phyloP scores from a whole-genome alignment of 139 green algal genomes.

The Ulvella scutata region DNA sequence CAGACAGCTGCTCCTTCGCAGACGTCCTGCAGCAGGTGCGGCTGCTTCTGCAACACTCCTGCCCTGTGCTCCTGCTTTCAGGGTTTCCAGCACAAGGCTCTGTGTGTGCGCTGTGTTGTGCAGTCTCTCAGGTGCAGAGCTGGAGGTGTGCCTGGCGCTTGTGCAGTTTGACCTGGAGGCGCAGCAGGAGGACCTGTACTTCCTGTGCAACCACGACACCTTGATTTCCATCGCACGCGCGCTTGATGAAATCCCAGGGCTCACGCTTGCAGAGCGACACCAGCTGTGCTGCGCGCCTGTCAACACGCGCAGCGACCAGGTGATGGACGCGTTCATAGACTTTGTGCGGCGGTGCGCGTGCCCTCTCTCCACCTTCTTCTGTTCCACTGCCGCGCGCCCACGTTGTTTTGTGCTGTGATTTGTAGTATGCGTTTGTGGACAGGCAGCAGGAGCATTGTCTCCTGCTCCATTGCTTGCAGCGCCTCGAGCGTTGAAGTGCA shows the following conservation, averaged over 20 bases:
- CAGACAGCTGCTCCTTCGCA: background rate
- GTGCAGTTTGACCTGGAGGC: background rate
- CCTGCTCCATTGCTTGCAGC: no score
- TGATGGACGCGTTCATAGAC: slow-evolving; percentile 18
- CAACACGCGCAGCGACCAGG: slow-evolving; percentile 10
- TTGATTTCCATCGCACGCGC: background rate
- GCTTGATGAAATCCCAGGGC: slow-evolving; percentile 12
- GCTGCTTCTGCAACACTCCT: no score
- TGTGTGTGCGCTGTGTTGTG: no score
- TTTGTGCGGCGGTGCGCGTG: slow-evolving; percentile 18
- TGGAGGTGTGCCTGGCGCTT: no score
- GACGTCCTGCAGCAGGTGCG: slow-evolving; percentile 4
- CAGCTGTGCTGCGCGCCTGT: slow-evolving; percentile 29
- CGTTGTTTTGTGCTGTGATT: no score
- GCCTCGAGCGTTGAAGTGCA: no score
- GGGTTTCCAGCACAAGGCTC: no score
- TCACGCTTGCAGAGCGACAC: slow-evolving; percentile 31
- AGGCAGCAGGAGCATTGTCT: slow-evolving; percentile 10
- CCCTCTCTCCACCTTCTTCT: slow-evolving; percentile 11
- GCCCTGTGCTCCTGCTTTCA: no score
- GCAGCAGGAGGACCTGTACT: slow-evolving; percentile 5
- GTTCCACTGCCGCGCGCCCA: no score
- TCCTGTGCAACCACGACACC: slow-evolving; percentile 4
- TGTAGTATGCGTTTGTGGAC: no score
- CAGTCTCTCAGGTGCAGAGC: no score